Evolutionary conservation across 371 early-diverging fungal species (phyloP), one percentile per base, ranked within the genome.

Genomic region (Dipsacomyces acuminosporus): DNA sequence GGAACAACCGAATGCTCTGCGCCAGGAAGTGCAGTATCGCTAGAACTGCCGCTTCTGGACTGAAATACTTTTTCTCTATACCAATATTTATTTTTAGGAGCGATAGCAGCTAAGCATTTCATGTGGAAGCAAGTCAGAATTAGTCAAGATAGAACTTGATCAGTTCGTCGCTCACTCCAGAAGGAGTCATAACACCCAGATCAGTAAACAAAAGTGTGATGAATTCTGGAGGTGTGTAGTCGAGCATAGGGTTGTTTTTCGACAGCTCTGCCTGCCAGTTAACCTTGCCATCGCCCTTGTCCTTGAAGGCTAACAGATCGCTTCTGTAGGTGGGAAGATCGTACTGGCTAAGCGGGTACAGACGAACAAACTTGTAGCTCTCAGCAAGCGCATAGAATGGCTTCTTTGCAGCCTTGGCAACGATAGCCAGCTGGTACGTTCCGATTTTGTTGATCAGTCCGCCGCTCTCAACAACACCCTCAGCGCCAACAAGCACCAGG

Each of bases 381-480:
- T 98, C 98, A 4, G 94, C 88, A 1, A 94, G 89, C 2, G 87
- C 91, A 69, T 95, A 98, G 19, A 96, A 86, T n/a, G 96, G 96
- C 69, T 89, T 93, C 48, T 86, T 84, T 24, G 90, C 83, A 1
- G 93, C 89, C 69, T 91, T 92, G 7, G 98, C 96, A 14, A 94
- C 88, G 9, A 98, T 75, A 8, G 96, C 93, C 63, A 96, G 83
- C 73, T 93, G 94, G 64, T 92, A 95, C 1, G 65, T 54, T 22
- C 71, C 71, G 59, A 88, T 85, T 76, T 90, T 89, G 70, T 96
- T 98, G 62, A 98, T 88, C 42, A 98, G 69, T 6, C 98, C 98
- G 24, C 98, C 98, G 64, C 94, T 98, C 74, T 94, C 93, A 6
- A 93, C 93, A 2, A 98, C 93, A 33, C 91, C 98, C 75, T 98